These are phyloP conservation scores for Metschnikowia lochheadii DNA, from an alignment of 805 yeast species.

Conservation along the genomic window DNA sequence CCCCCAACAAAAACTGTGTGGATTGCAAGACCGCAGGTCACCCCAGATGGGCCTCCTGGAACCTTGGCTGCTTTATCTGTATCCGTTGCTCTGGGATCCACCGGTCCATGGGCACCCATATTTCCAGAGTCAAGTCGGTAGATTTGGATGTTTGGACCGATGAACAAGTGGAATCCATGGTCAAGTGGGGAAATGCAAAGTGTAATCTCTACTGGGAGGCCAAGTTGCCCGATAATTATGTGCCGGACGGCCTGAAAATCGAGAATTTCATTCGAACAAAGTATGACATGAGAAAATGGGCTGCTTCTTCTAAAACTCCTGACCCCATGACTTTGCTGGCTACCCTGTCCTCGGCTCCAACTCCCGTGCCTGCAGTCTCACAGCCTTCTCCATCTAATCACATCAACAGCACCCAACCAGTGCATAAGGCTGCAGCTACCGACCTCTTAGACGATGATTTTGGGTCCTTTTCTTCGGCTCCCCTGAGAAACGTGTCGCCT, in stretches of 20 bases:
- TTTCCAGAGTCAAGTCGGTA: constrained; percentile 86
- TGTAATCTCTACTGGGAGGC: constrained; percentile 87
- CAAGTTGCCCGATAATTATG: constrained; percentile 61
- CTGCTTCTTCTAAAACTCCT: constrained; percentile 49
- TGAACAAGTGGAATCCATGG: constrained; percentile 78
- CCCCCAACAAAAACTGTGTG: constrained; percentile 75
- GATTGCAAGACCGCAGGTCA: constrained; percentile 88
- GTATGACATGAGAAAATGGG: constrained; percentile 90
- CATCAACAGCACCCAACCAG: background rate
- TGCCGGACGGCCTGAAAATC: constrained; percentile 80
- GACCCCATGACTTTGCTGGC: constrained; percentile 47
- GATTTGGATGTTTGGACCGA: constrained; percentile 97
- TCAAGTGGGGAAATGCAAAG: constrained; percentile 77
- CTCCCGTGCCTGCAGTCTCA: background rate
- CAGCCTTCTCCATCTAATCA: background rate
- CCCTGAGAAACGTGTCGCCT: constrained; percentile 10
- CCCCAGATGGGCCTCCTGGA: constrained; percentile 99
- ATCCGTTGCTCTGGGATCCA: constrained; percentile 96
- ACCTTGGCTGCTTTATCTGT: constrained; percentile 86
- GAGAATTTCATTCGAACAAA: constrained; percentile 89
- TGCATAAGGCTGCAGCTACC: background rate
- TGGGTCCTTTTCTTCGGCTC: constrained; percentile 35
- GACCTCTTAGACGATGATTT: constrained; percentile 37
- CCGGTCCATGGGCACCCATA: constrained; percentile 92
- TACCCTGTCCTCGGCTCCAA: constrained; percentile 1